Percentiles rank a stretch among this genome's conserved stretches.
phyloP scores from a whole-genome alignment of 306 rosid genomes.

The Alnus glutinosa region DNA sequence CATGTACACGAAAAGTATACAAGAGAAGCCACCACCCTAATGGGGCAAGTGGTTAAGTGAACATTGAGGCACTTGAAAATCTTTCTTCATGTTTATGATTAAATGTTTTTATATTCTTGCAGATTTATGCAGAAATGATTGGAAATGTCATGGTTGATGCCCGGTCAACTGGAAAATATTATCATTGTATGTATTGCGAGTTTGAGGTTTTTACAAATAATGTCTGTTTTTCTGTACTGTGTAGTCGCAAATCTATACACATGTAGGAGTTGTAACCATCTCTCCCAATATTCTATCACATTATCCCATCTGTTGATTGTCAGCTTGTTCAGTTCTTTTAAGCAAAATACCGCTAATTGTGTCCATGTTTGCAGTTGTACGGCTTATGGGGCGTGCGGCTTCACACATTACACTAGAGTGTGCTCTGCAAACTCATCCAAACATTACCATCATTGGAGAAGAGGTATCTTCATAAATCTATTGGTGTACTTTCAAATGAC shows the following conservation, averaged over 20 bases:
- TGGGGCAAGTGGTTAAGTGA: neutral
- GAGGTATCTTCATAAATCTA: slow-evolving; percentile 56
- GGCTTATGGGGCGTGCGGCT: slow-evolving; percentile 99
- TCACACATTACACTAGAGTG: slow-evolving; percentile 98
- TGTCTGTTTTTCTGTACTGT: neutral
- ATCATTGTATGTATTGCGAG: slow-evolving; percentile 68
- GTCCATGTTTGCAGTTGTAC: slow-evolving; percentile 70
- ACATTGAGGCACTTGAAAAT: neutral
- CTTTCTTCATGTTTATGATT: neutral
- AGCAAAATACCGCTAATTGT: neutral
- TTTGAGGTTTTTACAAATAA: neutral
- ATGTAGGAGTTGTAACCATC: neutral
- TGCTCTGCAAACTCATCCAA: slow-evolving; percentile 98
- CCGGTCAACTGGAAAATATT: slow-evolving; percentile 96
- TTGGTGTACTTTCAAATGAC: neutral
- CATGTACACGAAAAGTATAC: too few species aligned
- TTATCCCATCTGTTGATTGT: neutral
- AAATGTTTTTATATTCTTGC: slow-evolving; percentile 31
- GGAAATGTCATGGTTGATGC: slow-evolving; percentile 99
- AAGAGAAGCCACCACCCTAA: too few species aligned
- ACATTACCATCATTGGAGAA: slow-evolving; percentile 92
- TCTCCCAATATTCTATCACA: neutral
- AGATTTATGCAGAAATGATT: slow-evolving; percentile 99
- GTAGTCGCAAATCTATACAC: neutral
- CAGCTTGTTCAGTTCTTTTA: too few species aligned